Conservation (phyloP, 192 early-diverging fungal species). For the Coemansia sp. region DNA sequence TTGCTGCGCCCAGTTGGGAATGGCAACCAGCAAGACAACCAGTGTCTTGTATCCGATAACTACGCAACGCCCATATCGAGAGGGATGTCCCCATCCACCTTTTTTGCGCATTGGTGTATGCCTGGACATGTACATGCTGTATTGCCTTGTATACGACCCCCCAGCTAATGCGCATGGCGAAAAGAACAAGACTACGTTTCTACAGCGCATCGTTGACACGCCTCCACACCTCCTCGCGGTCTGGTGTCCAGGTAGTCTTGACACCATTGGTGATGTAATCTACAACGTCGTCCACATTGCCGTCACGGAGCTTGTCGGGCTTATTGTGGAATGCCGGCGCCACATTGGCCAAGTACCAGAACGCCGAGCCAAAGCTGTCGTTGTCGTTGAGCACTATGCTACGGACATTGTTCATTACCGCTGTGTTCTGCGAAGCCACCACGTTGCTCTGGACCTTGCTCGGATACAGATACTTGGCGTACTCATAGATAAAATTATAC, state of each 20-base stretch:
- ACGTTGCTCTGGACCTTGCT: neutral
- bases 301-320: conserved; percentile 14
- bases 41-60: too few species aligned
- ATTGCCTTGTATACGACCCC: too few species aligned
- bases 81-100: too few species aligned
- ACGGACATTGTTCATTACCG: conserved; percentile 20
- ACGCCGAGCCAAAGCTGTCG: conserved; percentile 48
- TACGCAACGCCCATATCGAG: too few species aligned
- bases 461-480: conserved; percentile 26
- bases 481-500: conserved; percentile 36
- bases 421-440: neutral
- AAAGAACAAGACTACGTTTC: too few species aligned
- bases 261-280: conserved; percentile 32
- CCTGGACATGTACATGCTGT: too few species aligned
- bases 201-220: conserved; percentile 10
- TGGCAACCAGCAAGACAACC: too few species aligned
- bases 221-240: conserved; percentile 25
- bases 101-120: too few species aligned
- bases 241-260: conserved; percentile 18
- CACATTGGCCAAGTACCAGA: conserved; percentile 33
- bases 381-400: conserved; percentile 27
- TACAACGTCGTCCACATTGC: conserved; percentile 38
- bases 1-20: too few species aligned
- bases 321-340: conserved; percentile 16
- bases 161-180: too few species aligned